A percentile compares a stretch with the other conserved stretches of the same genome.
Evolutionary conservation across 768 basidiomycete genomes (phyloP).

Genomic region (Hericium rajendrae): DNA sequence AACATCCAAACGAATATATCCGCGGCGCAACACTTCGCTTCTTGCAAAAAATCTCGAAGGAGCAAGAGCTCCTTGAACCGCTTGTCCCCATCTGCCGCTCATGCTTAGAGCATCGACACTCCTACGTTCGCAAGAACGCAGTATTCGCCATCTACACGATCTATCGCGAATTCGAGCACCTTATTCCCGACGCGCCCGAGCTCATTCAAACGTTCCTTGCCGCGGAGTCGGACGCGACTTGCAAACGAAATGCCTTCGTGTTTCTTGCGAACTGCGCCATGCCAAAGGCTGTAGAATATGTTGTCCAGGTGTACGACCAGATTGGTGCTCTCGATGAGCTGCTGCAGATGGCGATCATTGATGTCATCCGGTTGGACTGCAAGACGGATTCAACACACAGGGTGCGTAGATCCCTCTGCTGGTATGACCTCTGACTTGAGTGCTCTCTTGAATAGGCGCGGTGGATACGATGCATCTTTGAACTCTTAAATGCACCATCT

Average conservation of each 20-base stretch:
- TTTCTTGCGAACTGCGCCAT: constrained; percentile 83
- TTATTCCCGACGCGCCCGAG: constrained; percentile 94
- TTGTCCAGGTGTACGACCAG: constrained; percentile 76
- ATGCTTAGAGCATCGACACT: constrained; percentile 95
- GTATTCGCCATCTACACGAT: constrained; percentile 94
- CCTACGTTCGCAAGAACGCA: constrained; percentile 96
- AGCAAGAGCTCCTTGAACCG: constrained; percentile 90
- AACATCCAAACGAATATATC: constrained; percentile 99
- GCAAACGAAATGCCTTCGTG: constrained; percentile 95
- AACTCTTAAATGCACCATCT: constrained; percentile 80
- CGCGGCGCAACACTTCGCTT: constrained; percentile 96
- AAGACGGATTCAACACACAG: constrained; percentile 75
- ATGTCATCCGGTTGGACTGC: constrained; percentile 86
- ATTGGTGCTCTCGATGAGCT: constrained; percentile 80
- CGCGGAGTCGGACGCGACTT: constrained; percentile 92
- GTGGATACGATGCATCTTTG: constrained; percentile 90
- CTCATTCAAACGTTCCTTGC: constrained; percentile 93
- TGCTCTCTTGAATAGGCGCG: constrained; percentile 44
- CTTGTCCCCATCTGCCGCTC: constrained; percentile 88
- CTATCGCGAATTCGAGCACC: constrained; percentile 87
- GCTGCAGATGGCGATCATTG: constrained; percentile 92
- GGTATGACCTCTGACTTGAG: neutral
- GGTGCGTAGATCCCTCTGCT: constrained; percentile 34
- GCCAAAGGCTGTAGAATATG: constrained; percentile 86
- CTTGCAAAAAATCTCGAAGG: constrained; percentile 90